phyloP scores from a whole-genome alignment of 768 basidiomycete genomes.

The Tulasnella sp. region DNA sequence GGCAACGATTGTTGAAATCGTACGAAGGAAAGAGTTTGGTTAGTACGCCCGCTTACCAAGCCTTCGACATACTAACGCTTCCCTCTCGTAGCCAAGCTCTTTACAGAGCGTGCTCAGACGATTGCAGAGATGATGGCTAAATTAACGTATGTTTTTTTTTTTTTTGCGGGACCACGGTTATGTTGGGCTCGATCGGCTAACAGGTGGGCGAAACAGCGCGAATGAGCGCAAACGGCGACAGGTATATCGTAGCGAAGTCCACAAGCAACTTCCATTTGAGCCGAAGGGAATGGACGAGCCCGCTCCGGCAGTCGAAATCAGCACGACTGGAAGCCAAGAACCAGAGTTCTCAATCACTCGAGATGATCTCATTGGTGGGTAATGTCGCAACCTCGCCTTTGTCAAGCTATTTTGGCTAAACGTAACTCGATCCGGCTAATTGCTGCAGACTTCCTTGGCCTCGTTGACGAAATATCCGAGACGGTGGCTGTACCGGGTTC shows the following conservation, averaged over 20 bases:
- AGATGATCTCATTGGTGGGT: conserved; percentile 63
- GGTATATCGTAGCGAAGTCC: conserved; percentile 74
- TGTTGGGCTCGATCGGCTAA: not conserved
- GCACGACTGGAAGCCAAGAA: conserved; percentile 57
- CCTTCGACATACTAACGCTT: conserved; percentile 12
- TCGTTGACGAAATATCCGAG: conserved; percentile 59
- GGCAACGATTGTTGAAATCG: conserved; percentile 82
- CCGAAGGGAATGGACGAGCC: conserved; percentile 72
- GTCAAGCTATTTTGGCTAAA: not conserved
- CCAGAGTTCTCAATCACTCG: conserved; percentile 57
- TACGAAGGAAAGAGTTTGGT: conserved; percentile 86
- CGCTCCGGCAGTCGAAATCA: conserved; percentile 72
- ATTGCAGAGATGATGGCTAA: conserved; percentile 84
- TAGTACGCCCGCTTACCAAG: conserved; percentile 28
- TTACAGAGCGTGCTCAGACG: conserved; percentile 69
- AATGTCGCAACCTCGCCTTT: not conserved
- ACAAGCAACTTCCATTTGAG: conserved; percentile 83
- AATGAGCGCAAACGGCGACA: conserved; percentile 76
- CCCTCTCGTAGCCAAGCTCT: conserved; percentile 54
- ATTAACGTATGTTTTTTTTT: conserved; percentile 52
- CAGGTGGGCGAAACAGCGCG: conserved; percentile 38
- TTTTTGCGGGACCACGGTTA: not conserved
- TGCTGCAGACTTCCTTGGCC: conserved; percentile 47
- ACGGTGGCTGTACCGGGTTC: conserved; percentile 5
- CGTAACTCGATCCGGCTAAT: conserved; percentile 19